Evolutionary conservation across 2,329 filamentous ascomycete genomes (phyloP), one percentile per base, ranked within the genome.

Genomic region (Ceratocystis smalleyi): DNA sequence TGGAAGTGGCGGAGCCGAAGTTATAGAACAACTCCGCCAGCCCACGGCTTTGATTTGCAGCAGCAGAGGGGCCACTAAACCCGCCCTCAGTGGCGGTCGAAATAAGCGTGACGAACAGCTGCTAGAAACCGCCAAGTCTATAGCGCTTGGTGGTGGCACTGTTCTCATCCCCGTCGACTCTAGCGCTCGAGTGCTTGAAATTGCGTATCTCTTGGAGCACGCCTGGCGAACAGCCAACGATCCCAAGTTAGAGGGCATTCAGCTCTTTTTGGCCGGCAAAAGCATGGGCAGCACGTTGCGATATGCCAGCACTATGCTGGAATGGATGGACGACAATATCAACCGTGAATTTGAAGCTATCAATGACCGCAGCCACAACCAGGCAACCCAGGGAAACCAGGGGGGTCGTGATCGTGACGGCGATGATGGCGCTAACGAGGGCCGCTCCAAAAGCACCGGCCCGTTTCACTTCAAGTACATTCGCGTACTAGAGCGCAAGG

Each of bases 271-370:
- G 54, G 92, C 91, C 0, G 91, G 91, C 47, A 86, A 86, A 66
- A 95, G 90, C 67, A 88, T 89, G 68, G 86, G 89, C 65, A 91
- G 90, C 67, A 95, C 91, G 0, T 88, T 97, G 80, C 83, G 90
- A 62, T 89, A 96, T 69, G 89, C 92, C 30, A 83, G 91, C 69
- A 96, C 92, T 73, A 95, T 99, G 89, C 78, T 99, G 40, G 94
- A 99, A 72, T 99, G 94, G 94, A 97, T 99, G 91, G 91, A 97
- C 71, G 91, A 96, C 71, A 87, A 85, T 65, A 95, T 99, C 66
- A 87, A 95, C 51, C 85, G 91, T 64, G 92, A 97, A 70, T 95
- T 96, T 67, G 91, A 96, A 72, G 65, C 63, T 17, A 84, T 86
- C 15, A 79, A 85, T 59, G 81, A 80, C 1, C 81, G 83, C 68